phyloP scores from a whole-genome alignment of 2,329 filamentous ascomycete genomes.

The Colletotrichum endophyticum region DNA sequence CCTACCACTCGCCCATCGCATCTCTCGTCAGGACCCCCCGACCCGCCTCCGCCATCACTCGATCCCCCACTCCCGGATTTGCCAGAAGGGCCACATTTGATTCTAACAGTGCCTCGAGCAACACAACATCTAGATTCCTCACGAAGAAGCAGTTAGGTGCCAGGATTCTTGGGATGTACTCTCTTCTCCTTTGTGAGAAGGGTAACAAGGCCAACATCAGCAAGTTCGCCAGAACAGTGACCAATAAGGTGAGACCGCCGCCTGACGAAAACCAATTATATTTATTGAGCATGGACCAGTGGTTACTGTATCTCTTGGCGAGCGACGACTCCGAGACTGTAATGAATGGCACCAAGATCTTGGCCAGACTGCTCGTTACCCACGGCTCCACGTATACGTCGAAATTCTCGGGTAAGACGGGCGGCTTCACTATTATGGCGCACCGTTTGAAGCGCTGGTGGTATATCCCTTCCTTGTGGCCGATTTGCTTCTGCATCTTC shows the following conservation, averaged over 20 bases:
- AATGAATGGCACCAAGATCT: slow-evolving; percentile 78
- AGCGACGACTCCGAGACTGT: slow-evolving; percentile 87
- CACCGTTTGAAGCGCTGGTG: slow-evolving; percentile 86
- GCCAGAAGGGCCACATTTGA: slow-evolving; percentile 43
- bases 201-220: slow-evolving; percentile 72
- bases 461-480: slow-evolving; percentile 85
- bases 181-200: slow-evolving; percentile 77
- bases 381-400: slow-evolving; percentile 82
- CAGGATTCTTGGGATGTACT: slow-evolving; percentile 78
- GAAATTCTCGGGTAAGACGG: slow-evolving; percentile 83
- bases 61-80: slow-evolving; percentile 45
- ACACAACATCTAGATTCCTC: slow-evolving; percentile 43
- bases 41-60: slow-evolving; percentile 40
- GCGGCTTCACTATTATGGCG: slow-evolving; percentile 87
- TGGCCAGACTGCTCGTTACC: slow-evolving; percentile 81
- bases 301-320: slow-evolving; percentile 88
- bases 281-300: slow-evolving; percentile 54
- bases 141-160: slow-evolving; percentile 76
- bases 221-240: slow-evolving; percentile 93
- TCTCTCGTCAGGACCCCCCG: slow-evolving; percentile 59
- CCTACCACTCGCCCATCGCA: slow-evolving; percentile 68
- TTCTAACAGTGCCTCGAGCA: slow-evolving; percentile 23
- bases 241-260: slow-evolving; percentile 75
- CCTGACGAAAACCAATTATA: slow-evolving; percentile 19
- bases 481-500: slow-evolving; percentile 84